Evolutionary conservation across 2,329 filamentous ascomycete genomes (phyloP), one percentile per base, ranked within the genome.

Genomic region (Cordyceps fumosorosea): DNA sequence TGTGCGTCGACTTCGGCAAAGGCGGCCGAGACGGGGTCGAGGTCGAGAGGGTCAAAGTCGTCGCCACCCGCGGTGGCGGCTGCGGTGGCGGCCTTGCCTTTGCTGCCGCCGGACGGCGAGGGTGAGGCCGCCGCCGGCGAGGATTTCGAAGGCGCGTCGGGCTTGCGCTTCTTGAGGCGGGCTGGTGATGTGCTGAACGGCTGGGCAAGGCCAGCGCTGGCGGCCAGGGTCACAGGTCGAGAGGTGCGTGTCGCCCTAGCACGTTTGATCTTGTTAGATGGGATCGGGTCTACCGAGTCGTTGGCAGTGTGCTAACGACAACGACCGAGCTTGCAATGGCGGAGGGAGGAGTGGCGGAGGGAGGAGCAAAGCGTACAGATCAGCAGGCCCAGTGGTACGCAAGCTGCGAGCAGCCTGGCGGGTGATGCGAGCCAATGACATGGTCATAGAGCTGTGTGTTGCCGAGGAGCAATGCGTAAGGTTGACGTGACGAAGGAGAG

Each of bases 11-110:
- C 70, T 63, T 74, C 72, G 22, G 67, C 64, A 63, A 78, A 76
- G 26, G 77, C 78, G n/a, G 76, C 74, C n/a, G 69, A 68, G 24
- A 84, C 74, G 70, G 81, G 75, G 60, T 76, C 73, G 66, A 83
- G 77, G 74, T 83, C 74, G 69, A 80, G 77, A 14, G 79, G 80
- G 44, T 82, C 75, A 14, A 60, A 51, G 26, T 76, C 71, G 5
- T 75, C 70, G 50, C 67, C 66, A 16, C 66, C 60, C 14, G 48
- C 16, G 12, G 11, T 3, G 26, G 26, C 26, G 26, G 26, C 26
- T 3, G 26, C 26, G 26, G 26, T 29, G 26, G 3, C 26, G 22
- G 67, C 65, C 16, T 69, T 63, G 45, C n/a, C 16, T 24, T 57
- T 57, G 42, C 18, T 12, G 34, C 34, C 34, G 34, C 26, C 40